Conservation (phyloP, 345 rosid genomes). For the Crucihimalaya himalaica region DNA sequence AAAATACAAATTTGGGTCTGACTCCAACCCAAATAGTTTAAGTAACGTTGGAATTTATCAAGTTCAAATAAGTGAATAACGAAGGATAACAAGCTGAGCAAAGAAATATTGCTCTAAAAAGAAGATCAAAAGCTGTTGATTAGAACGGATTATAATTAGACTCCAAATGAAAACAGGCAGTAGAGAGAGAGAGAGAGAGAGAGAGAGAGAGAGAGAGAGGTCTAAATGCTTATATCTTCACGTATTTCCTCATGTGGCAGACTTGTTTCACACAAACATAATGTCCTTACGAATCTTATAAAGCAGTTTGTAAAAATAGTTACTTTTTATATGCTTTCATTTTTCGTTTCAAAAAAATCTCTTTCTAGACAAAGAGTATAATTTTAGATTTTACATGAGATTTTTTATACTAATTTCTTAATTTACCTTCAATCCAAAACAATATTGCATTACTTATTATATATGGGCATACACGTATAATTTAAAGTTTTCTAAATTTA, state of each 20-base stretch:
- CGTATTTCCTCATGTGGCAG: slow-evolving; percentile 25
- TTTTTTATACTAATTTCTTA: no score
- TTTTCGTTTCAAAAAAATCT: no score
- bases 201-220: neutral
- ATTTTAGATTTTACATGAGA: no score
- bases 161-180: no score
- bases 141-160: no score
- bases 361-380: no score
- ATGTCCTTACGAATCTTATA: slow-evolving; percentile 10
- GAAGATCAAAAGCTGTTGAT: neutral
- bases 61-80: neutral
- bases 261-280: neutral
- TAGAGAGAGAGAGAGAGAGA: no score
- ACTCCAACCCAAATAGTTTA: neutral
- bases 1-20: neutral
- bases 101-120: neutral
- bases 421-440: no score
- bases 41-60: slow-evolving; percentile 1
- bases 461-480: no score
- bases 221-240: slow-evolving; percentile 4
- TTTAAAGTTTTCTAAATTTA: no score
- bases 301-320: neutral
- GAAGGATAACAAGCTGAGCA: neutral
- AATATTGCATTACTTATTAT: no score
- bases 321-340: neutral